phyloP scores from a whole-genome alignment of 805 yeast species.

The Phaffomyces antillensis region DNA sequence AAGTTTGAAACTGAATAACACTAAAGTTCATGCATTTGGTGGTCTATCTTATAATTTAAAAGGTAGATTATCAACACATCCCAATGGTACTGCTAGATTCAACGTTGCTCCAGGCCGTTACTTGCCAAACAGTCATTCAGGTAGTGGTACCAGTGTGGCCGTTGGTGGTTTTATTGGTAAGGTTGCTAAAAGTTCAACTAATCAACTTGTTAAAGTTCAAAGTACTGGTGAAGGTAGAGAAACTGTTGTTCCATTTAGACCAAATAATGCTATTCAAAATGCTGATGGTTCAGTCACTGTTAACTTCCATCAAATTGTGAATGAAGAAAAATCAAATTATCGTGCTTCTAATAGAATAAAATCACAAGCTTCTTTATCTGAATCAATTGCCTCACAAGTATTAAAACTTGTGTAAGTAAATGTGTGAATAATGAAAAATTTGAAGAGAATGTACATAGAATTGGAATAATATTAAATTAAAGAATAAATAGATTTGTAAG shows the following conservation, averaged over 20 bases:
- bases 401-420: too few species aligned
- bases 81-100: slow-evolving; percentile 55
- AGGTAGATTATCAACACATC: slow-evolving; percentile 63
- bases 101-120: slow-evolving; percentile 65
- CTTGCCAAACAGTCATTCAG: slow-evolving; percentile 26
- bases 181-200: slow-evolving; percentile 20
- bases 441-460: neutral
- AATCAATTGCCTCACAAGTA: neutral
- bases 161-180: slow-evolving; percentile 49
- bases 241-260: slow-evolving; percentile 35
- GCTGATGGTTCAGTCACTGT: slow-evolving; percentile 29
- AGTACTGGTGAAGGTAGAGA: slow-evolving; percentile 37
- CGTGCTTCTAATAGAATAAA: neutral
- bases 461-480: neutral
- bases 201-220: slow-evolving; percentile 28
- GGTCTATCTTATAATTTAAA: slow-evolving; percentile 65
- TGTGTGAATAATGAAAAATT: neutral
- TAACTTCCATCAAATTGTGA: neutral
- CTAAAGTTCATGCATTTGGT: slow-evolving; percentile 55
- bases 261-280: slow-evolving; percentile 30
- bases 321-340: neutral
- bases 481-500: neutral
- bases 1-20: slow-evolving; percentile 7
- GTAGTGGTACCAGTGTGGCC: slow-evolving; percentile 29
- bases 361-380: neutral